Base-by-base conservation (phyloP, 2,329 filamentous ascomycete genomes). In the Alternaria viburni region DNA sequence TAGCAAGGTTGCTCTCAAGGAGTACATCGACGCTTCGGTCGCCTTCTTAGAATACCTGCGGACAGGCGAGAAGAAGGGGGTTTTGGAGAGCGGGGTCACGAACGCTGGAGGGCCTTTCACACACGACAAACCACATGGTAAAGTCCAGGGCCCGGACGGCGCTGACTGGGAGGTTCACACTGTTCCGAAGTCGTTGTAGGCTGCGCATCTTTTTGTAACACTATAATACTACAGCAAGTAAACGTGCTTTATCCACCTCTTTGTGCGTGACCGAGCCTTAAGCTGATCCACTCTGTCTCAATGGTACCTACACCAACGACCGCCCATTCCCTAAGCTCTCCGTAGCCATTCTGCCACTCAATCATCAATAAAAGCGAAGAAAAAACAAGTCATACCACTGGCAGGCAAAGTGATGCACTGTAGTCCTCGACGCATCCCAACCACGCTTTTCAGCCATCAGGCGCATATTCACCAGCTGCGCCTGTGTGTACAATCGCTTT, bases 1-100 rank as follows among this genome's bases (percentile, higher is more conserved):
- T 57, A 85, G 85, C 1, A 81, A 81, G 46, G 83, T 87, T 60
- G 89, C 87, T 1, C 74, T 91, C 45, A 74, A 80, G 28, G 85
- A 90, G 75, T 91, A 91, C 68, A 87, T 90, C 26, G 81, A 86
- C 47, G 80, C 88, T 2, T 84, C 88, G 0, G 77, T 85, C 50
- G 85, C 87, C 46, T 91, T 91, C 64, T 72, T 90, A 62, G 76
- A 81, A 25, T 89, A 84, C 65, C 55, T 83, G 44, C 71, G 75
- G 25, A 72, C 74, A 3, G 74, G 74, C 7, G 75, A 83, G 59
- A 82, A 81, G 67, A 77, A 75, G 7, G 84, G 85, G 0, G 70
- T 90, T 28, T 72, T 90, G 41, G 78, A 73, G 2, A 84, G 88
- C 69, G 80, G 80, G 43, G 84, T 83, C 5, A 83, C 79, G 17